Evolutionary conservation across 495 filamentous ascomycete genomes (phyloP), one percentile per base, ranked within the genome.

Genomic region (Talaromyces adpressus): DNA sequence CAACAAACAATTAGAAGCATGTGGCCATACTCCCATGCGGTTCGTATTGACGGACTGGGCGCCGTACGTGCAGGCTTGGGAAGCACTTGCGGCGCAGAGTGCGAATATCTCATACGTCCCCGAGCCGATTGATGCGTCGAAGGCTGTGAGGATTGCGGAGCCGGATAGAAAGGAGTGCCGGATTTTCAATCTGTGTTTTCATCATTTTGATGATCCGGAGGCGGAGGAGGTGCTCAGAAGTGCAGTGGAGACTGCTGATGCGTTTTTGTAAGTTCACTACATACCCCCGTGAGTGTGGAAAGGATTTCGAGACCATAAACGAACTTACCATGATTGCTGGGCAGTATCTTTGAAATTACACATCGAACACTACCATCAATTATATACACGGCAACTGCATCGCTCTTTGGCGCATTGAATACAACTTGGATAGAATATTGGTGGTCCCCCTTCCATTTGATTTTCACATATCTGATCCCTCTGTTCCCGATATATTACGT

Each of bases 181-280:
- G 2, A 72, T 91, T 27, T 92, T 88, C 72, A 89, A 85, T 67
- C 77, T 92, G 11, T 84, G 87, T 5, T 92, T 91, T 70, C 89
- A 92, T 68, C 89, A 92, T 73, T 91, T 92, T 66, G 81, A 84
- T 61, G 85, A 92, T 66, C 71, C 71, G 16, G 66, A 84, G 27
- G 89, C 88, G 6, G 67, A 65, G 32, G 72, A 72, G 3, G 85
- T 91, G 12, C 70, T 92, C 45, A 72, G 76, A 45, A 86, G 86
- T 66, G 86, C 87, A 0, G 68, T 91, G 2, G 75, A 84, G 16
- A 16, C 39, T 45, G 39, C 39, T 5, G 16, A 45, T 45, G 39
- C 39, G 16, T 45, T 45, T 9, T n/a, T 45, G 39, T 45, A 45
- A 45, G 39, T 14, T 45, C 14, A 3, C 8, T 14, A 6, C n/a